These are phyloP conservation scores for Saccharomycopsis sp. DNA, from an alignment of 805 yeast genomes.

Conservation along the genomic window DNA sequence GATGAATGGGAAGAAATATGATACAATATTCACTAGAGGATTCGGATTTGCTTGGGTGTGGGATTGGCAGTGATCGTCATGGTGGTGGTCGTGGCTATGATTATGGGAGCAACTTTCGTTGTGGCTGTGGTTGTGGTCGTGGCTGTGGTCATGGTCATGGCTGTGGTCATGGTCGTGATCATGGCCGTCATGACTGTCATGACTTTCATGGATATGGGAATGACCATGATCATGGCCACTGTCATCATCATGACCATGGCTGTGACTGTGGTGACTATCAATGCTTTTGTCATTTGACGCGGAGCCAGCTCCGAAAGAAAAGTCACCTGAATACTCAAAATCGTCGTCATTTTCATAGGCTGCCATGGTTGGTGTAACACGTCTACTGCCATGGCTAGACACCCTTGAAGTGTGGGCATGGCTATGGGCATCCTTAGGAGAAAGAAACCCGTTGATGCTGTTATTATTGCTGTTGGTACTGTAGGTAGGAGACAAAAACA, in stretches of 20 bases:
- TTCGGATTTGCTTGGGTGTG: not conserved
- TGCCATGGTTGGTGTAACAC: conserved; percentile 4
- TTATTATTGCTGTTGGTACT: not conserved
- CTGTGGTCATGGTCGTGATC: conserved; percentile 6
- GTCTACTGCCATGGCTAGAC: not conserved
- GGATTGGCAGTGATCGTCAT: not conserved
- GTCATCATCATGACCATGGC: conserved; percentile 19
- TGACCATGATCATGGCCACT: conserved; percentile 13
- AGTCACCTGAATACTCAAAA: conserved; percentile 16
- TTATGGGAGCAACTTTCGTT: not conserved
- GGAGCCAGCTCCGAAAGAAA: conserved; percentile 19
- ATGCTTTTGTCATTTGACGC: not conserved
- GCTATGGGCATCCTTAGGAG: not conserved
- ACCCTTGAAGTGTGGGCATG: not conserved
- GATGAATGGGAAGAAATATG: conserved; percentile 19
- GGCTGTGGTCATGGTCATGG: conserved; percentile 21
- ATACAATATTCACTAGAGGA: conserved; percentile 13
- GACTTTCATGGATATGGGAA: conserved; percentile 15
- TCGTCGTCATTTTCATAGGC: conserved; percentile 14
- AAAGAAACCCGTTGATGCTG: not conserved
- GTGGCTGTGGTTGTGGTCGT: conserved; percentile 23
- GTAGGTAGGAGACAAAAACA: not conserved
- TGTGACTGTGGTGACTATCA: not conserved
- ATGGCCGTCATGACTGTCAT: conserved; percentile 20
- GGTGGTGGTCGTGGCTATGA: not conserved